Conservation (phyloP, 139 green algal species). For the Astrephomene gubernaculifera region DNA sequence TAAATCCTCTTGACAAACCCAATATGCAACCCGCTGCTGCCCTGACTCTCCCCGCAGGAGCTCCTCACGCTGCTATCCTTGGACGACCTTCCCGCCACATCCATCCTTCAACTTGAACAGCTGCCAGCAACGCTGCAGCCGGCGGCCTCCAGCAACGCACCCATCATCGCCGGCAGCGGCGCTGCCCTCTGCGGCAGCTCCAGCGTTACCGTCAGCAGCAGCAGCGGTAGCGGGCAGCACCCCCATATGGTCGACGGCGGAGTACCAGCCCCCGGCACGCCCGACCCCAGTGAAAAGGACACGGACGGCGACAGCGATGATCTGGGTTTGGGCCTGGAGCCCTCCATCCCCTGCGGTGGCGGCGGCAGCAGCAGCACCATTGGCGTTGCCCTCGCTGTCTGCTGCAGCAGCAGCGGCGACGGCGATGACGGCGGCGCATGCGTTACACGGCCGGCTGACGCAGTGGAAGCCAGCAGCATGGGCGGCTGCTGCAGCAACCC, state of each 20-base stretch:
- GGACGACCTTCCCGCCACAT: constrained; percentile 21
- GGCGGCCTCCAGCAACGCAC: background rate
- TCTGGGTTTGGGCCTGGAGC: constrained; percentile 19
- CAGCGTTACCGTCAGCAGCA: no score
- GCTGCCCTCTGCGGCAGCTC: no score
- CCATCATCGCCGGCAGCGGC: background rate
- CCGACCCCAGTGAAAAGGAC: constrained; percentile 58
- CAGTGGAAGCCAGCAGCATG: no score
- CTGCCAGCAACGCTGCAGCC: background rate
- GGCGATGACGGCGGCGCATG: no score
- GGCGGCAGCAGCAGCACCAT: constrained; percentile 13
- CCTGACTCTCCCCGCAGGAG: constrained; percentile 60
- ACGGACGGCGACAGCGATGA: constrained; percentile 53
- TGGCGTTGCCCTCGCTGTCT: no score
- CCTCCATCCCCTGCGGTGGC: no score
- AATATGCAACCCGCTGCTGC: no score
- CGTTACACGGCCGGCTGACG: no score
- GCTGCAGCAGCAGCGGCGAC: no score
- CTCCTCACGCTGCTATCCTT: constrained; percentile 66
- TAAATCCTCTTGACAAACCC: no score
- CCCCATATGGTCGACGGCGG: background rate
- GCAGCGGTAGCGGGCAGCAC: no score
- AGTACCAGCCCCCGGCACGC: constrained; percentile 49
- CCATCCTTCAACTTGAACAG: constrained; percentile 4
- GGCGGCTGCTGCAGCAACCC: no score